Evolutionary conservation across 2,329 filamentous ascomycete species (phyloP).

Genomic region (Claviceps fusiformis): DNA sequence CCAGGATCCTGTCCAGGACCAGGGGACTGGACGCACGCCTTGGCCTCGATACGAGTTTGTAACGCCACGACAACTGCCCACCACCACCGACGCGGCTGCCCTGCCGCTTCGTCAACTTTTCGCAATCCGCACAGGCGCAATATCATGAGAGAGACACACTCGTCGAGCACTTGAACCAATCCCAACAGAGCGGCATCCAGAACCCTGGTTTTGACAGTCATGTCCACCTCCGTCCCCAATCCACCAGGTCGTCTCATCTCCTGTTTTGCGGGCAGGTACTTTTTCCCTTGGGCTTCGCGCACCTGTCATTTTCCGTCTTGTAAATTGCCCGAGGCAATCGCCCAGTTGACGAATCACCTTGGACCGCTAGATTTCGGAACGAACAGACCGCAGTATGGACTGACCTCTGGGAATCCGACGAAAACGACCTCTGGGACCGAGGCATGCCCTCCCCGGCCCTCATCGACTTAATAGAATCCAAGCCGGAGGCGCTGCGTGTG

Average conservation of each 20-base stretch:
- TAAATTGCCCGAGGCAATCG: not conserved
- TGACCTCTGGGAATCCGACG: conserved; percentile 3
- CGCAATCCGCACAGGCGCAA: not conserved
- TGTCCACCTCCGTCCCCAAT: not conserved
- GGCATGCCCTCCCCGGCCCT: not conserved
- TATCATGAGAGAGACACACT: not conserved
- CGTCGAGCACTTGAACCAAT: not conserved
- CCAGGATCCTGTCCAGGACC: no score
- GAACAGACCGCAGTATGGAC: conserved; percentile 2
- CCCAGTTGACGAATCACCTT: not conserved
- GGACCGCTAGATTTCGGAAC: not conserved
- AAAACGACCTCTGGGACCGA: conserved; percentile 5
- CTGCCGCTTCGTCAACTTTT: not conserved
- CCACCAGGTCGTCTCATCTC: not conserved
- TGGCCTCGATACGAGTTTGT: no score
- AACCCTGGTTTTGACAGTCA: not conserved
- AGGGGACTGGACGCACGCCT: no score
- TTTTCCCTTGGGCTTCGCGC: not conserved
- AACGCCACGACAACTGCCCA: no score
- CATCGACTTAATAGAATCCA: not conserved
- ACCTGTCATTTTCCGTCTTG: not conserved
- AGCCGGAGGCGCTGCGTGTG: not conserved
- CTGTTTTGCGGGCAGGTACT: not conserved
- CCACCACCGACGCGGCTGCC: no score
- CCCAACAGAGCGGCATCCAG: no score